Conservation (phyloP, 2,329 filamentous ascomycete species). For the Neofusicoccum cordaticola region DNA sequence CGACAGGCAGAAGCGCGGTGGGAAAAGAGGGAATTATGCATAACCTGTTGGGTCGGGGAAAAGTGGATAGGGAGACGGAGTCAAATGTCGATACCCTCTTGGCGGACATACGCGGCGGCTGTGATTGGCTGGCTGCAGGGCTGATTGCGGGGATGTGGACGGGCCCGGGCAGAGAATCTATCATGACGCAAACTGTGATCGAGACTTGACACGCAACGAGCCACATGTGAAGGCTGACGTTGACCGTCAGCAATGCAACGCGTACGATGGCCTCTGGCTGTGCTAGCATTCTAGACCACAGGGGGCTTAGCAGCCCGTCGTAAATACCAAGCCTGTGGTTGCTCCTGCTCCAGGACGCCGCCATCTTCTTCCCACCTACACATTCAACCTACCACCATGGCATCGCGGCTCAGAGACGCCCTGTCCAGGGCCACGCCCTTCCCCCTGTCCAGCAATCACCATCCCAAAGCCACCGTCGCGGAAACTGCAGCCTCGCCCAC, state of each 20-base stretch:
- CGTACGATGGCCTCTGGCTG: not conserved
- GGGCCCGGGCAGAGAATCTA: not conserved
- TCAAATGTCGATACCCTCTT: slow-evolving; percentile 1
- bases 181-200: slow-evolving; percentile 3
- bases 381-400: not conserved
- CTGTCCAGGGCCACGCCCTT: not conserved
- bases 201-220: not conserved
- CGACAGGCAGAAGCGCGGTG: slow-evolving; percentile 78
- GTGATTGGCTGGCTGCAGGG: not conserved
- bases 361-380: not conserved
- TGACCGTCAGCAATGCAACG: slow-evolving; percentile 6
- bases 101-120: not conserved
- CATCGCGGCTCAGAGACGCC: slow-evolving; percentile 4
- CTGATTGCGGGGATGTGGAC: not conserved
- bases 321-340: slow-evolving; percentile 3
- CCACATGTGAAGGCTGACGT: slow-evolving; percentile 13
- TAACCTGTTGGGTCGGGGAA: not conserved
- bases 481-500: not conserved
- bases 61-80: not conserved
- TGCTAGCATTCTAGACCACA: not conserved
- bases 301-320: not conserved
- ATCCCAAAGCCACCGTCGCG: not conserved
- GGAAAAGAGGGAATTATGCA: slow-evolving; percentile 67
- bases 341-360: not conserved
- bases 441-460: not conserved